phyloP scores from a whole-genome alignment of 2,329 filamentous ascomycete species.

The Phialophora macrospora region DNA sequence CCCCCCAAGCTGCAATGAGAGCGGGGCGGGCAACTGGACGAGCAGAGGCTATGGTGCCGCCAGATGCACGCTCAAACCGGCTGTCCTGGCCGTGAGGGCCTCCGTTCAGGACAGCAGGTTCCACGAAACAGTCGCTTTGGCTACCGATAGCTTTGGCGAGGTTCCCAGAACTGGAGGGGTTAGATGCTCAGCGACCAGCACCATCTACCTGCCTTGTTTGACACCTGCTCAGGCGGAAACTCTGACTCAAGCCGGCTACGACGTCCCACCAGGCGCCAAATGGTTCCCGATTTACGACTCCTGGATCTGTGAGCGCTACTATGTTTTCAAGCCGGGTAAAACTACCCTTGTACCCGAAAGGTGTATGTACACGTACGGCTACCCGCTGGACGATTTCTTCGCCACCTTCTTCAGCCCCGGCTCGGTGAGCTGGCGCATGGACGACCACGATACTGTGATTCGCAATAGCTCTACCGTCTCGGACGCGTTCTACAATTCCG shows the following conservation, averaged over 20 bases:
- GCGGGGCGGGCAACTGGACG: not conserved
- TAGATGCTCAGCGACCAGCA: not conserved
- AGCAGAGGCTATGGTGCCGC: not conserved
- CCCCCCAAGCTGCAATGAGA: not conserved
- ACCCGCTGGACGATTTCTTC: not conserved
- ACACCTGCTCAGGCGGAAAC: not conserved
- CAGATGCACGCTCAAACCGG: not conserved
- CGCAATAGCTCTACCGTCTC: not conserved
- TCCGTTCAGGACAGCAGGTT: not conserved
- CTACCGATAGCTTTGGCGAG: not conserved
- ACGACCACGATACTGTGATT: not conserved
- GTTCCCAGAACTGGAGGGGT: not conserved
- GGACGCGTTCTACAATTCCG: not conserved
- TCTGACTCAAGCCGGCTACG: not conserved
- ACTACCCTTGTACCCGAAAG: not conserved
- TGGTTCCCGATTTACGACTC: not conserved
- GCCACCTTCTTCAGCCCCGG: not conserved
- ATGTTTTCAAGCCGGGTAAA: not conserved
- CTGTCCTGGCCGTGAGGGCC: not conserved
- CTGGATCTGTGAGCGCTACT: not conserved
- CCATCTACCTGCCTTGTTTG: not conserved
- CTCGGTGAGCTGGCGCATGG: not conserved
- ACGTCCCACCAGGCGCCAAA: not conserved
- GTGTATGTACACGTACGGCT: not conserved
- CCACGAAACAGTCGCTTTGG: not conserved